Conservation (phyloP, 2,329 filamentous ascomycete genomes). For the Trichoderma asperellum region DNA sequence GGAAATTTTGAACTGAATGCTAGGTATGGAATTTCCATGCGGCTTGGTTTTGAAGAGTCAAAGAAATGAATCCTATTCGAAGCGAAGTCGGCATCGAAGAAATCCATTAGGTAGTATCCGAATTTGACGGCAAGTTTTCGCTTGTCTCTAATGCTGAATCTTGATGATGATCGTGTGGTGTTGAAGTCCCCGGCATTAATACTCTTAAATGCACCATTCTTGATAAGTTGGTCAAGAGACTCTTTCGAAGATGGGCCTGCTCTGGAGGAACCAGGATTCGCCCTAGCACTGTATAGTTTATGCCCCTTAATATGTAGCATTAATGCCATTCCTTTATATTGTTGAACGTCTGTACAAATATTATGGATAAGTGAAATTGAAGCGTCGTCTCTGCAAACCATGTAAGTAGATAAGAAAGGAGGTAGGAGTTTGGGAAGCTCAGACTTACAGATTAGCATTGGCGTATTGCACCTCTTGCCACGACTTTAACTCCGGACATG, state of each 20-base stretch:
- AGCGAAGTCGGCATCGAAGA: too few species aligned
- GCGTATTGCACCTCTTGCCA: slow-evolving; percentile 12
- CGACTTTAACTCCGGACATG: not conserved
- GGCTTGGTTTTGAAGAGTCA: too few species aligned
- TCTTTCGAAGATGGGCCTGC: slow-evolving; percentile 3
- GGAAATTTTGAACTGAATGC: slow-evolving; percentile 12
- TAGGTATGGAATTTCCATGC: slow-evolving; percentile 2
- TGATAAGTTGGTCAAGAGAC: slow-evolving; percentile 26
- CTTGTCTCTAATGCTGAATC: too few species aligned
- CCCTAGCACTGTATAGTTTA: slow-evolving; percentile 1
- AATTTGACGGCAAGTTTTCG: too few species aligned
- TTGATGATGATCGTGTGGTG: too few species aligned
- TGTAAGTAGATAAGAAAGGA: not conserved
- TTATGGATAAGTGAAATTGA: not conserved
- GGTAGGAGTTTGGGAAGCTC: not conserved
- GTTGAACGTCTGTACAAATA: slow-evolving; percentile 3
- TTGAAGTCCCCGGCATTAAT: too few species aligned
- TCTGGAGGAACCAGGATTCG: not conserved
- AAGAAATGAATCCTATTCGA: too few species aligned
- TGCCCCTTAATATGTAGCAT: not conserved
- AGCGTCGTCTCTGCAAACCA: not conserved
- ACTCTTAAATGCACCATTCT: too few species aligned
- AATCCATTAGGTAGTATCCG: too few species aligned
- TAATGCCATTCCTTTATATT: not conserved
- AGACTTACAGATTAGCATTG: not conserved